Evolutionary conservation across 768 basidiomycete genomes (phyloP).

Genomic region (Solioccasus polychromus): DNA sequence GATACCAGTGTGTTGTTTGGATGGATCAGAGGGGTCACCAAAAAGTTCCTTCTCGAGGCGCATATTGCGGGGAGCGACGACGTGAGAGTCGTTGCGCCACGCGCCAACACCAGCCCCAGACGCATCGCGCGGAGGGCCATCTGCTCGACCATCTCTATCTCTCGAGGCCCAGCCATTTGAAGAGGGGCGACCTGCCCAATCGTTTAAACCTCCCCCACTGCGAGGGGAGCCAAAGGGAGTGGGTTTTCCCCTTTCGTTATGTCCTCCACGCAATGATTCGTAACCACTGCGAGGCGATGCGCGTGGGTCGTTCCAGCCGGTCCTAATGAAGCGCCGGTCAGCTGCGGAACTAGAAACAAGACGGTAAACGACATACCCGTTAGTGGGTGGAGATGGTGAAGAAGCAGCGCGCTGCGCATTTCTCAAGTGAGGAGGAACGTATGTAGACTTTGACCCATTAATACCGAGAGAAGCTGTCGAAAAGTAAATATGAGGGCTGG

Average conservation of each 20-base stretch:
- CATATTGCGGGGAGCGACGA: constrained; percentile 77
- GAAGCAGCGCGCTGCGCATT: constrained; percentile 82
- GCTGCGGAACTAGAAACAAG: constrained; percentile 11
- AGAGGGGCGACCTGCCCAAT: constrained; percentile 42
- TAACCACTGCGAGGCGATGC: constrained; percentile 57
- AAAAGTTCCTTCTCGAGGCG: constrained; percentile 96
- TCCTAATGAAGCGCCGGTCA: constrained; percentile 38
- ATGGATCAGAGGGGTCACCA: constrained; percentile 81
- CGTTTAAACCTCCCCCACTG: constrained; percentile 28
- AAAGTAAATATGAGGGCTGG: constrained; percentile 1
- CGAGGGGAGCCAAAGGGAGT: constrained; percentile 36
- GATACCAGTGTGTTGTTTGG: constrained; percentile 93
- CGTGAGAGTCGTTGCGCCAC: constrained; percentile 90
- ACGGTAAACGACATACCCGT: constrained; percentile 47
- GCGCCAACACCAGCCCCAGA: constrained; percentile 47
- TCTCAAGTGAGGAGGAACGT: constrained; percentile 89
- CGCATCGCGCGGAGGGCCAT: constrained; percentile 46
- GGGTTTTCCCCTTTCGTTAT: constrained; percentile 34
- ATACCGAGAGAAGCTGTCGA: constrained; percentile 70
- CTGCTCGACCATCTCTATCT: constrained; percentile 31
- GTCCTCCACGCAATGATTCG: constrained; percentile 41
- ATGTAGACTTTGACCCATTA: constrained; percentile 67
- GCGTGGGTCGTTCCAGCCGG: constrained; percentile 75
- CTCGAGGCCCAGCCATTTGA: constrained; percentile 37
- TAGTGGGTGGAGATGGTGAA: constrained; percentile 38